A percentile compares a stretch with the other conserved stretches of the same genome.
Evolutionary conservation across 2,329 filamentous ascomycete species (phyloP).

Genomic region (Thelonectria olida): DNA sequence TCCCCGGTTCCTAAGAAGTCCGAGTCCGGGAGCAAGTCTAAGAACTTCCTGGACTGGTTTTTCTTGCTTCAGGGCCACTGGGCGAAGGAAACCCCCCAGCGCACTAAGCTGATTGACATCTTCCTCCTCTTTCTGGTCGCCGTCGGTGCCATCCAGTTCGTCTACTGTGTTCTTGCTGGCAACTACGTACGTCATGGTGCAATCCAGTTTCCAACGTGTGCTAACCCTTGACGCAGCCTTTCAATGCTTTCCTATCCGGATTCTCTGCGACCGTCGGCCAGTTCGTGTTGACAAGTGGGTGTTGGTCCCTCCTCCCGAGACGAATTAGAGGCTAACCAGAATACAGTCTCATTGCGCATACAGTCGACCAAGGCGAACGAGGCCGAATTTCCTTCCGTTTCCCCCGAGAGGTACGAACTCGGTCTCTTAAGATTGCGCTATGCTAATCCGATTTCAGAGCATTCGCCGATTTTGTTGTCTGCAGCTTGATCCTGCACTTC

Average conservation of each 20-base stretch:
- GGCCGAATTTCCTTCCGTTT: conserved; percentile 78
- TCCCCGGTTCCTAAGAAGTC: conserved; percentile 37
- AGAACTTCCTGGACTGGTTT: conserved; percentile 54
- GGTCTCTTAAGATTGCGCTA: neutral
- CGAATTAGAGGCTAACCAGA: conserved; percentile 17
- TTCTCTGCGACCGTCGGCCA: conserved; percentile 96
- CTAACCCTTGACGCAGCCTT: conserved; percentile 71
- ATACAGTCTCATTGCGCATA: conserved; percentile 78
- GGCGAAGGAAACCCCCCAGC: conserved; percentile 81
- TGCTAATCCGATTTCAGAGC: conserved; percentile 66
- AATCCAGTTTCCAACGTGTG: neutral
- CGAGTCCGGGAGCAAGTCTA: conserved; percentile 37
- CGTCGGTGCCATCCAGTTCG: conserved; percentile 89
- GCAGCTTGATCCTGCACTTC: conserved; percentile 95
- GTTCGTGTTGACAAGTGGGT: conserved; percentile 90
- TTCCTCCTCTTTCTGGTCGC: conserved; percentile 90
- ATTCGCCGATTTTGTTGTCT: conserved; percentile 95
- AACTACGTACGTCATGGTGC: conserved; percentile 92
- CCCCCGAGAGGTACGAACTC: conserved; percentile 75
- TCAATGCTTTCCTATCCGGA: conserved; percentile 97
- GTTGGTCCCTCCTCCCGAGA: neutral
- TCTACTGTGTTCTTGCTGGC: conserved; percentile 89
- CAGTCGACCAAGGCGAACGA: conserved; percentile 89
- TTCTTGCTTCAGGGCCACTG: conserved; percentile 82
- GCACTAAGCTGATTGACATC: conserved; percentile 88